phyloP scores from a whole-genome alignment of 768 basidiomycete genomes.

The Mrakia gelida region DNA sequence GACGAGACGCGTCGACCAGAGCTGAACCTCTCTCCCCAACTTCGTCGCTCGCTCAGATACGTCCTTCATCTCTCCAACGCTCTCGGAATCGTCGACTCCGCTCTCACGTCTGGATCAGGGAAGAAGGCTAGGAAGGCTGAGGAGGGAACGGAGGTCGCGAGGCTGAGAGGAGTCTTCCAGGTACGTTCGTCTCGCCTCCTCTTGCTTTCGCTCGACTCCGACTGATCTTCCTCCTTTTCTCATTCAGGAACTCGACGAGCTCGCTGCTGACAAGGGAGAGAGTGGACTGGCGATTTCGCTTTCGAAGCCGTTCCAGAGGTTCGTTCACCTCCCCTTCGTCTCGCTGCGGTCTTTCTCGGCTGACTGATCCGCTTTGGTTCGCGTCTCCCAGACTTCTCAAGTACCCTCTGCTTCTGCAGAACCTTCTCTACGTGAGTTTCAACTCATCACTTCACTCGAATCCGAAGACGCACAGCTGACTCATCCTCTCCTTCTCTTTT shows the following conservation, averaged over 20 bases:
- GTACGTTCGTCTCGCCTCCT: neutral
- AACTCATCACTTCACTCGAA: neutral
- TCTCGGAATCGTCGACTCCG: constrained; percentile 33
- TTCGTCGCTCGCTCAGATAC: constrained; percentile 27
- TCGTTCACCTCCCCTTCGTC: neutral
- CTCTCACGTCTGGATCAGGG: constrained; percentile 16
- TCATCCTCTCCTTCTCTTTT: neutral
- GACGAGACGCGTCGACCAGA: neutral
- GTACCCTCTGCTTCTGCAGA: constrained; percentile 96
- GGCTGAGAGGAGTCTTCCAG: constrained; percentile 27
- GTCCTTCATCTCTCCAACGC: constrained; percentile 34
- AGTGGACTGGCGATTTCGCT: constrained; percentile 90
- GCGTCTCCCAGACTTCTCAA: constrained; percentile 62
- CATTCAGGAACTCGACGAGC: constrained; percentile 61
- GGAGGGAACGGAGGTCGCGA: constrained; percentile 19
- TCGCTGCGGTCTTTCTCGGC: neutral
- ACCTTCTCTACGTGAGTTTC: constrained; percentile 63
- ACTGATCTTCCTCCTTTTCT: neutral
- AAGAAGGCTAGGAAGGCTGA: constrained; percentile 21
- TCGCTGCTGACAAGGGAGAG: constrained; percentile 79
- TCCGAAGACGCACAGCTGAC: too few species aligned
- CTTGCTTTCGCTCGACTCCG: neutral
- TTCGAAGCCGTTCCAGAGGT: constrained; percentile 85
- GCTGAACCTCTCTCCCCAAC: too few species aligned
- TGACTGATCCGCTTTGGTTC: neutral